Base-by-base conservation (phyloP, 192 early-diverging fungal genomes). In the Mortierella alpina region DNA sequence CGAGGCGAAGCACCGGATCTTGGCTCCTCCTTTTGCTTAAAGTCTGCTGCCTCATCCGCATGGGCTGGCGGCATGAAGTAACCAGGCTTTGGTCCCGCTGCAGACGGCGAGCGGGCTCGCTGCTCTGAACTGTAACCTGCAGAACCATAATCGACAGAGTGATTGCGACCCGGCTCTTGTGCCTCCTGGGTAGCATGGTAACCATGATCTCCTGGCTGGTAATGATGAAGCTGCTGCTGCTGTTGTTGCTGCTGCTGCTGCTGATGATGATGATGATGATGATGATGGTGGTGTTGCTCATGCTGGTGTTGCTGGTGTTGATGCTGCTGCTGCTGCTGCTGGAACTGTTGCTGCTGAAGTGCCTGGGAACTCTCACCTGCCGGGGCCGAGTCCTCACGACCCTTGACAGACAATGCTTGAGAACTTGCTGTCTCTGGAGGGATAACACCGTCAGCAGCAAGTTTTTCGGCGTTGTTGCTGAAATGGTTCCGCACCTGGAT, bases 401-500 rank as follows among this genome's bases (percentile, higher is more conserved):
- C 74, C 15, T 53, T 64, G 6, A 39, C 20, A 5, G 74, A 42
- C 12, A 55, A 18, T 40, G 58, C 1, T 2, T 60, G 57, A 0
- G 55, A 76, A 14, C 20, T 52, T 2, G 58, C 4, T 5, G 40
- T 41, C 4, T 79, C 75, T 18, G n/a, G 22, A 6, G 42, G 51
- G 44, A 72, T 55, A 15, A 72, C 18, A 18, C 77, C 70, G 4
- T 72, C 77, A 17, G 65, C 61, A 2, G 70, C 63, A 3, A 80
- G 48, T 39, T 72, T 80, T 20, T 72, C 87, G 70, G 69, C 69
- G 66, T 91, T 92, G 48, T 90, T 91, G 5, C 87, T 77, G 64
- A 91, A 98, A 64, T 92, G 93, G 68, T 96, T 96, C 13, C 94
- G 90, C 15, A 92, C 92, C 84, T 98, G 96, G 17, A 91, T 92